Evolutionary conservation across 1,284 basidiomycete species (phyloP).

Genomic region (Stygiomarasmius scandens): DNA sequence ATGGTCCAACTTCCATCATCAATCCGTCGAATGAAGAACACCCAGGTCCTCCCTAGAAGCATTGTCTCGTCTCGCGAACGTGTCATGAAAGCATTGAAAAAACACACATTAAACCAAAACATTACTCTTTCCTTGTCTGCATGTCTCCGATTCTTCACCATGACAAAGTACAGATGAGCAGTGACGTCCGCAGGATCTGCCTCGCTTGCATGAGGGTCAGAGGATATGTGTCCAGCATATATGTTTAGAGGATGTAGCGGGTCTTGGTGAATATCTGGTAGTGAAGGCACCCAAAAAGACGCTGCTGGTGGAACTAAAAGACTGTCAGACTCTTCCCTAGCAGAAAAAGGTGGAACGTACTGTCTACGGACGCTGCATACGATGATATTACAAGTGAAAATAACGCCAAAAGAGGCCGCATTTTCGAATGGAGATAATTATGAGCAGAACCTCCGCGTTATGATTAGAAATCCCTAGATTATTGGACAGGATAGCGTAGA

Average conservation of each 20-base stretch:
- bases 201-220: slow-evolving; percentile 67
- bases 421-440: background rate
- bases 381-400: background rate
- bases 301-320: slow-evolving; percentile 72
- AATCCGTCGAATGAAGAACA: slow-evolving; percentile 97
- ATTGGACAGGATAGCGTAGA: background rate
- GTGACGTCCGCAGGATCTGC: slow-evolving; percentile 60
- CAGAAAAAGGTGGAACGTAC: slow-evolving; percentile 31
- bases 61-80: background rate
- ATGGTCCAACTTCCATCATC: slow-evolving; percentile 98
- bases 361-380: slow-evolving; percentile 48
- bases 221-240: slow-evolving; percentile 80
- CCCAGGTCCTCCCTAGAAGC: slow-evolving; percentile 83
- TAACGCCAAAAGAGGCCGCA: background rate
- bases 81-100: background rate
- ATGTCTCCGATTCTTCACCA: slow-evolving; percentile 84
- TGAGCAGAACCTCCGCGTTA: background rate
- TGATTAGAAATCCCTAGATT: background rate
- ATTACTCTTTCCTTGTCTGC: slow-evolving; percentile 89
- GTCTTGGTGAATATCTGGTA: slow-evolving; percentile 79
- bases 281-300: slow-evolving; percentile 78
- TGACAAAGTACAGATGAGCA: slow-evolving; percentile 87
- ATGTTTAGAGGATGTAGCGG: slow-evolving; percentile 72
- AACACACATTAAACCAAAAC: slow-evolving; percentile 93
- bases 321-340: background rate